phyloP scores from a whole-genome alignment of 2,329 filamentous ascomycete genomes.

The Aspergillus caelatus region DNA sequence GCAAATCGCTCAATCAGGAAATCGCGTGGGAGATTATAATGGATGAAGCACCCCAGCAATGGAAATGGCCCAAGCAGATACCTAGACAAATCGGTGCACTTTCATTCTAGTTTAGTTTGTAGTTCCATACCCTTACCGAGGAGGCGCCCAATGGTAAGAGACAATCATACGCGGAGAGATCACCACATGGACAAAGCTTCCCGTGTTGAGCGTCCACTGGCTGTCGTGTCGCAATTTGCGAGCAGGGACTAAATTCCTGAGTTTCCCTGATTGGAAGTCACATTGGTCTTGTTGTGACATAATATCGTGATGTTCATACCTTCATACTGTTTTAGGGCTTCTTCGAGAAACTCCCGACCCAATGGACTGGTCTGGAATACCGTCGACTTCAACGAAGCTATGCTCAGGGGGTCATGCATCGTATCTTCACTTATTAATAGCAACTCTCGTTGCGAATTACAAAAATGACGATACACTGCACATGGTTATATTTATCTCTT shows the following conservation, averaged over 20 bases:
- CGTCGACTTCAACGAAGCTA: background rate
- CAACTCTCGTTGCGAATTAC: background rate
- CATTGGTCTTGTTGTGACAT: background rate
- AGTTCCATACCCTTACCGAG: background rate
- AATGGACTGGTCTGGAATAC: background rate
- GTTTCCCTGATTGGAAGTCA: background rate
- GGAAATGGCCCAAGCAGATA: background rate
- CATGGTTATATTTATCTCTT: background rate
- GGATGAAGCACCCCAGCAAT: background rate
- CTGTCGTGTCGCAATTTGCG: background rate
- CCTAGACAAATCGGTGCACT: background rate
- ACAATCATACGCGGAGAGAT: constrained; percentile 1
- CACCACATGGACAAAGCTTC: constrained; percentile 13
- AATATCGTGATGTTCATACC: background rate
- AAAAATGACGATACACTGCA: background rate
- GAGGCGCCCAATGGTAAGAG: background rate
- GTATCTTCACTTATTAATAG: background rate
- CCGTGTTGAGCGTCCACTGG: constrained; percentile 1
- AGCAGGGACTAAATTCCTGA: background rate
- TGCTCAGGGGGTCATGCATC: background rate
- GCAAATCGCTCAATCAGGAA: constrained; percentile 6
- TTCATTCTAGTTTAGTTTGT: background rate
- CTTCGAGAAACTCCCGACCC: background rate
- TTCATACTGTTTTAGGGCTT: background rate
- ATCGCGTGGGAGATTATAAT: constrained; percentile 1